A percentile compares a stretch with the other conserved stretches of the same genome.
These are phyloP conservation scores for Metschnikowia orientalis DNA, from an alignment of 805 yeast species.

Conservation along the genomic window DNA sequence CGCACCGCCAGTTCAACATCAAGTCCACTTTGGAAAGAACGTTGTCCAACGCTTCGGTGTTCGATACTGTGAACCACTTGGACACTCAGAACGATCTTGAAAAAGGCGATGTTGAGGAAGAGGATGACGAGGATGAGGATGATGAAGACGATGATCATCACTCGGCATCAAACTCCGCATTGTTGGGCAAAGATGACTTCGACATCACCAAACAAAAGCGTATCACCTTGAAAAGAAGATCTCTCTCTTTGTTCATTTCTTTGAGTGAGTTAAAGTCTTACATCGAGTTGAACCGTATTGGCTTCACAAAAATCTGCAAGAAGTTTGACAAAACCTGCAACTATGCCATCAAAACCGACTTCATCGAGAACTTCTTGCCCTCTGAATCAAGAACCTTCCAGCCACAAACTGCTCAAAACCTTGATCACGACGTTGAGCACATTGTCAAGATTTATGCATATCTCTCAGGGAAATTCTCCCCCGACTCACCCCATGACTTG, in stretches of 20 bases:
- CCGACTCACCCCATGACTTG: conserved; percentile 46
- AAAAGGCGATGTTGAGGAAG: conserved; percentile 26
- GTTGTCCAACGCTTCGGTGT: conserved; percentile 24
- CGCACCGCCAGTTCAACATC: conserved; percentile 21
- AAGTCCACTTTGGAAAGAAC: conserved; percentile 21
- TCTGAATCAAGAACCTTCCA: conserved; percentile 54
- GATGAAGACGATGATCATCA: conserved; percentile 19
- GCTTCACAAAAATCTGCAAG: conserved; percentile 84
- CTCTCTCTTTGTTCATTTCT: conserved; percentile 63
- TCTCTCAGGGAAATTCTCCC: conserved; percentile 31
- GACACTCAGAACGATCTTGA: conserved; percentile 25
- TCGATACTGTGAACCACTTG: conserved; percentile 25
- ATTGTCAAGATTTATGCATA: conserved; percentile 53
- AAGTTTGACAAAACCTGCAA: conserved; percentile 84
- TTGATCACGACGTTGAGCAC: conserved; percentile 53
- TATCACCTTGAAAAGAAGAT: conserved; percentile 63
- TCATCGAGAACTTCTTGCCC: conserved; percentile 45
- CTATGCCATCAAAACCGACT: conserved; percentile 55
- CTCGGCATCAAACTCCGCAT: conserved; percentile 19
- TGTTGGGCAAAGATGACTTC: conserved; percentile 27
- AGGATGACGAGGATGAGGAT: conserved; percentile 31
- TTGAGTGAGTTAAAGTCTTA: conserved; percentile 80
- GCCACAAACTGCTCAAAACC: conserved; percentile 23
- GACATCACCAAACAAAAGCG: conserved; percentile 32
- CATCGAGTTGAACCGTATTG: conserved; percentile 80